Evolutionary conservation across 2,329 filamentous ascomycete species (phyloP).

Genomic region (Hypoxylon sp.): DNA sequence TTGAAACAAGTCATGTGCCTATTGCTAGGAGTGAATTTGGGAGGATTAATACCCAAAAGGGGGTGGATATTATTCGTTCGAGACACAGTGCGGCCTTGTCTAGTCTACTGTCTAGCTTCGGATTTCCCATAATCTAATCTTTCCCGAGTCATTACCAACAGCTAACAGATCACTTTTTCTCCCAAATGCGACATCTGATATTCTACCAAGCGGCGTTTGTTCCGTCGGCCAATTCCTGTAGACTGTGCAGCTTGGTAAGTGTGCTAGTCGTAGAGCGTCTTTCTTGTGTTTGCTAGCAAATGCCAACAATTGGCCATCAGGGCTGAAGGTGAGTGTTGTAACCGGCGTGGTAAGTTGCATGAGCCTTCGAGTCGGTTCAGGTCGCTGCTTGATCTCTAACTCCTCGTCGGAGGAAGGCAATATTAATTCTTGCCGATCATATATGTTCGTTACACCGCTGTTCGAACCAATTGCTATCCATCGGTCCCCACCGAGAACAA

Average conservation of each 20-base stretch:
- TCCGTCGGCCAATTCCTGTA: conserved; percentile 98
- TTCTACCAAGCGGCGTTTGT: conserved; percentile 87
- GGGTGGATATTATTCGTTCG: conserved; percentile 20
- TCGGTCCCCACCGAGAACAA: conserved; percentile 79
- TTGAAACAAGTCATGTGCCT: not conserved
- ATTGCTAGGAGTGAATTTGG: not conserved
- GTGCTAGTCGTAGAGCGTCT: conserved; percentile 88
- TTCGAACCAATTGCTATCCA: conserved; percentile 92
- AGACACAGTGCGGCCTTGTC: conserved; percentile 18
- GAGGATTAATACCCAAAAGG: conserved; percentile 1
- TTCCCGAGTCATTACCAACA: conserved; percentile 90
- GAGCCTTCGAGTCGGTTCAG: conserved; percentile 79
- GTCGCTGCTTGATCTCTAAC: conserved; percentile 73
- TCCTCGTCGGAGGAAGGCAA: conserved; percentile 57
- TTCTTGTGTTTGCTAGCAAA: conserved; percentile 91
- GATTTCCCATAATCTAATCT: conserved; percentile 93
- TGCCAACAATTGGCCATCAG: conserved; percentile 89
- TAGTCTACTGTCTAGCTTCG: conserved; percentile 65
- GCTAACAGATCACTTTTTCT: conserved; percentile 79
- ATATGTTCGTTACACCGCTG: conserved; percentile 92
- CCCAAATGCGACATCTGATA: conserved; percentile 81
- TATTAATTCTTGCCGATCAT: conserved; percentile 81
- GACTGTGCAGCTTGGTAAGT: conserved; percentile 92
- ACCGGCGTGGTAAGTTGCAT: conserved; percentile 91
- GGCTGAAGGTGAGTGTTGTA: conserved; percentile 83